These are phyloP conservation scores for Ottelia alismoides DNA, from an alignment of 106 monocot genomes.

Conservation along the genomic window DNA sequence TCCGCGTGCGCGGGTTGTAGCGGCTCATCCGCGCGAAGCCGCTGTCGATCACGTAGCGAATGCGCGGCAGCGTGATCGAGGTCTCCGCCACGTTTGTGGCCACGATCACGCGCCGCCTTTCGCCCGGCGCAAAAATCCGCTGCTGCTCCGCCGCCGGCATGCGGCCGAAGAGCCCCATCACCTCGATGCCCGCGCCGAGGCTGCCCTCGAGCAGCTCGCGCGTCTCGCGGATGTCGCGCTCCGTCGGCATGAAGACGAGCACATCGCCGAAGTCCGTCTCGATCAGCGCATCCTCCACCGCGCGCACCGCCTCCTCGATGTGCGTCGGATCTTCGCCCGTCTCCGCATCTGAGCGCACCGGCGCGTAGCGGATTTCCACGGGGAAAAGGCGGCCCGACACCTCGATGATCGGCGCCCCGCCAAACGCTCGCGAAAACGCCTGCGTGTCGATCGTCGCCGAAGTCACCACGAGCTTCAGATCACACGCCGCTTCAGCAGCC, in stretches of 20 bases:
- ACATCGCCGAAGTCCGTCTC: conserved; percentile 52
- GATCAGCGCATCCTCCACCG: conserved; percentile 70
- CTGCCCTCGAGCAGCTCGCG: conserved; percentile 50
- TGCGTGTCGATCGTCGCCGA: conserved; percentile 73
- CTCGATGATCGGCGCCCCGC: conserved; percentile 59
- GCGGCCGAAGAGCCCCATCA: conserved; percentile 68
- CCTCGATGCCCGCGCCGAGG: conserved; percentile 45
- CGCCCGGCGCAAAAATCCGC: conserved; percentile 69
- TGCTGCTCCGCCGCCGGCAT: conserved; percentile 65
- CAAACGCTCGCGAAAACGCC: conserved; percentile 66
- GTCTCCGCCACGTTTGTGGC: too few relatives aligned
- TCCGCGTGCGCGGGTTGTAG: conserved; percentile 73
- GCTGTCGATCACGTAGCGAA: conserved; percentile 70
- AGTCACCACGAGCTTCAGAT: conserved; percentile 78
- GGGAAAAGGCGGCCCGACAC: conserved; percentile 74
- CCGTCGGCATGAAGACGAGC: too few relatives aligned
- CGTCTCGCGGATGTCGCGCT: too few relatives aligned
- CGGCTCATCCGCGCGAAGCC: conserved; percentile 78
- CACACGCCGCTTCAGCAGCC: conserved; percentile 53
- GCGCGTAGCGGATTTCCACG: conserved; percentile 50
- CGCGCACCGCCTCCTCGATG: conserved; percentile 71
- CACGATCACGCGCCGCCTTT: conserved; percentile 63
- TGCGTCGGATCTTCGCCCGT: conserved; percentile 68
- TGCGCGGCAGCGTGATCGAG: conserved; percentile 64
- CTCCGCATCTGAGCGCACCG: too few relatives aligned